phyloP scores from a whole-genome alignment of 768 basidiomycete species.

The Lepiota venenata region DNA sequence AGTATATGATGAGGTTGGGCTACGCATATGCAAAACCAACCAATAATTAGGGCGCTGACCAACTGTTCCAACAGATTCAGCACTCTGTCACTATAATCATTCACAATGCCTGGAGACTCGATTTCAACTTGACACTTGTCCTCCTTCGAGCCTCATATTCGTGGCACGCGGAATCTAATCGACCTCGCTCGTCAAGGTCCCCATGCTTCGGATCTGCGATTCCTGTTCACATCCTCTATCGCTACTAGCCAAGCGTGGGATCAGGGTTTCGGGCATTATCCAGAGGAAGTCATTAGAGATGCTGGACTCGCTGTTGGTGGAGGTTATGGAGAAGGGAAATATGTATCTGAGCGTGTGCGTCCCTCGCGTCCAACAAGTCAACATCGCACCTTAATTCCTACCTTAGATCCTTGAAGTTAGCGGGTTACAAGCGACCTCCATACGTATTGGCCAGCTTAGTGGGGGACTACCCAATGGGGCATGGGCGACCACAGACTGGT shows the following conservation, averaged over 20 bases:
- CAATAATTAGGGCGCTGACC: slow-evolving; percentile 12
- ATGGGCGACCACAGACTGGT: slow-evolving; percentile 37
- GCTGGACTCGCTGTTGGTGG: slow-evolving; percentile 24
- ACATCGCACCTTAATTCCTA: not conserved
- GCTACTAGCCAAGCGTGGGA: slow-evolving; percentile 32
- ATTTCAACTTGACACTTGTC: slow-evolving; percentile 45
- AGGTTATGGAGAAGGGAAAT: slow-evolving; percentile 37
- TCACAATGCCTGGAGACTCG: slow-evolving; percentile 41
- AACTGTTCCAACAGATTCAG: slow-evolving; percentile 22
- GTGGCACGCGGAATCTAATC: slow-evolving; percentile 43
- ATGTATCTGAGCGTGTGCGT: slow-evolving; percentile 31
- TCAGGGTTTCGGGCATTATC: slow-evolving; percentile 21
- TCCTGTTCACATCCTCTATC: slow-evolving; percentile 40
- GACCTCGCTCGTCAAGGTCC: slow-evolving; percentile 31
- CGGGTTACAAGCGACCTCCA: slow-evolving; percentile 24
- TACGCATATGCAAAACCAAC: not conserved
- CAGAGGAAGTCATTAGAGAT: slow-evolving; percentile 24
- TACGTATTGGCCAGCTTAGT: slow-evolving; percentile 36
- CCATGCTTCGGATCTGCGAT: slow-evolving; percentile 21
- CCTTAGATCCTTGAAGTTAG: slow-evolving; percentile 26
- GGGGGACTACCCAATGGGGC: slow-evolving; percentile 32
- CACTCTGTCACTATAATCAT: slow-evolving; percentile 32
- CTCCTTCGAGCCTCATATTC: slow-evolving; percentile 49
- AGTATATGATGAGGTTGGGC: slow-evolving; percentile 20
- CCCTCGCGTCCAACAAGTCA: not conserved